A percentile compares a stretch with the other conserved stretches of the same genome.
Conservation (phyloP, 2,329 filamentous ascomycete genomes). For the Pseudogymnoascus sp. region DNA sequence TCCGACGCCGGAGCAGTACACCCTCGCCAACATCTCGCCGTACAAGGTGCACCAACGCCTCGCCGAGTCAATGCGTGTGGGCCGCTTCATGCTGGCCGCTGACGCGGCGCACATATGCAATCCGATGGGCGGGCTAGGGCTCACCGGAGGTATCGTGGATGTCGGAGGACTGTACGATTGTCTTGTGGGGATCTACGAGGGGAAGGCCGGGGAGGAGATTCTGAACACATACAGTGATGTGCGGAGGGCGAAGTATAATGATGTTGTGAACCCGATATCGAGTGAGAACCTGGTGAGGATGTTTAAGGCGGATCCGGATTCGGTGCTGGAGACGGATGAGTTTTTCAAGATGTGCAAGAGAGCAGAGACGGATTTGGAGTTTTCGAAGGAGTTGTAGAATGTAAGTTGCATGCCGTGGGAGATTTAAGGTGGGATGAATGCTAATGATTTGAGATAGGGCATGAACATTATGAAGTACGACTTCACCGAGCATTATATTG, state of each 20-base stretch:
- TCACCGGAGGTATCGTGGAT: too few relatives aligned
- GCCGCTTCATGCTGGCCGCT: too few relatives aligned
- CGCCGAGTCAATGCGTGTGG: too few relatives aligned
- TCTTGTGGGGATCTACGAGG: slow-evolving; percentile 27
- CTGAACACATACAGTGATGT: slow-evolving; percentile 34
- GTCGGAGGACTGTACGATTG: too few relatives aligned
- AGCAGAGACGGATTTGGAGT: slow-evolving; percentile 26
- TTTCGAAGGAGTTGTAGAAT: slow-evolving; percentile 24
- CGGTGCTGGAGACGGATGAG: slow-evolving; percentile 29
- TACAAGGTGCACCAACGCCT: too few relatives aligned
- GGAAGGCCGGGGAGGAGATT: slow-evolving; percentile 29
- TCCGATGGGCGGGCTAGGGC: too few relatives aligned
- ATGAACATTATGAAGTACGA: slow-evolving; percentile 29
- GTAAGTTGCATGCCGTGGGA: slow-evolving; percentile 21
- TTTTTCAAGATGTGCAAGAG: slow-evolving; percentile 31
- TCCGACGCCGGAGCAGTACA: too few relatives aligned
- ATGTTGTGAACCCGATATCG: slow-evolving; percentile 34
- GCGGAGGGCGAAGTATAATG: slow-evolving; percentile 30
- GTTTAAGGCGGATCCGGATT: slow-evolving; percentile 30
- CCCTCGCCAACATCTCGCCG: too few relatives aligned
- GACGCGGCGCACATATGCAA: too few relatives aligned
- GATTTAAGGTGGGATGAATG: neutral
- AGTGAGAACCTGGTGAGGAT: slow-evolving; percentile 35
- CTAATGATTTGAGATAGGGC: slow-evolving; percentile 15
- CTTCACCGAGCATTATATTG: slow-evolving; percentile 29